Evolutionary conservation across 768 basidiomycete species (phyloP), one percentile per base, ranked within the genome.

Genomic region (Trametes elegans): DNA sequence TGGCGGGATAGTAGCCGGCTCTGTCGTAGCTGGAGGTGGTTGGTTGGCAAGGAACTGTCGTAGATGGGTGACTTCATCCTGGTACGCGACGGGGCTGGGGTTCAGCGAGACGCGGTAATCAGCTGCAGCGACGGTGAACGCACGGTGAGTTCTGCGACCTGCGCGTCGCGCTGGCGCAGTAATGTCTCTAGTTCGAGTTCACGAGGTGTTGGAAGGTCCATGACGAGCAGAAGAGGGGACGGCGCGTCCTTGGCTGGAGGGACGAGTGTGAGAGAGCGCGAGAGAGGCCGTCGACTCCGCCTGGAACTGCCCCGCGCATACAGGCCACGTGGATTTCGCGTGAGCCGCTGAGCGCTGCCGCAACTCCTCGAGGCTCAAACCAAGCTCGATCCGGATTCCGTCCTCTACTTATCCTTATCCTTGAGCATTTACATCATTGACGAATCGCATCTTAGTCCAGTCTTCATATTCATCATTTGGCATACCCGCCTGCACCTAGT

Each of bases 181-280:
- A 88, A 77, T 26, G 82, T 78, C 71, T 93, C 92, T 36, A 93
- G 83, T 69, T 92, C 88, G 58, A 90, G 75, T 71, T 93, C 89
- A 69, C 90, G 79, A 48, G 82, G 72, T 40, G 85, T 79, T 19
- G 90, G 91, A 29, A 90, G 71, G 57, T 83, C 81, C 87, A 90
- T 89, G 66, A 53, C 27, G 45, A 34, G 21, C 39, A 27, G 26
- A 32, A 53, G 47, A 41, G 49, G 52, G 52, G 61, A 47, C 55
- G 43, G 53, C 46, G 49, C 49, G 58, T 59, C 63, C 56, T 57
- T 58, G 54, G 60, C 42, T 55, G 35, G 57, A 49, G 55, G 43
- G 45, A 51, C 29, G 55, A 48, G 53, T 45, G 41, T 48, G 43
- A 44, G 48, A 44, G 55, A 47, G 43, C 42, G 50, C 36, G 57